Evolutionary conservation across 176 grass and related monocot species (phyloP).

Genomic region (Carex scoparia): DNA sequence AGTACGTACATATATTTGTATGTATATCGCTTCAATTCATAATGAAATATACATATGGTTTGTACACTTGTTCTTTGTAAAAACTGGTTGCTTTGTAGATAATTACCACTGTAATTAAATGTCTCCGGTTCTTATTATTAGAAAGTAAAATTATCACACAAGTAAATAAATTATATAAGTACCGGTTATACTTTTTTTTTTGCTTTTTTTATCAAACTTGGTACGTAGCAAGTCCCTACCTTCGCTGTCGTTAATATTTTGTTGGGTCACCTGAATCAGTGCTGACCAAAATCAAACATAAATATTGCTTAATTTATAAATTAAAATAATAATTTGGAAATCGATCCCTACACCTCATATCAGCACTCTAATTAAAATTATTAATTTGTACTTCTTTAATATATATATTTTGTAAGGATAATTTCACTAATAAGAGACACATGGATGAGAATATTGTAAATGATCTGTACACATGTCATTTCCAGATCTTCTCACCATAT

Average conservation of each 20-base stretch:
- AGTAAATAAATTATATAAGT: background rate
- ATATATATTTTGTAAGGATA: background rate
- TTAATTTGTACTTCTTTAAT: too few relatives aligned
- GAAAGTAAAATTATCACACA: background rate
- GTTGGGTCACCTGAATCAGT: slow-evolving; percentile 1
- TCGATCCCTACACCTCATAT: background rate
- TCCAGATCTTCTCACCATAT: background rate
- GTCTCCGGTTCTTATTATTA: background rate
- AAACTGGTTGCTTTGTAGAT: background rate
- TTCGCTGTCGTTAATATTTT: slow-evolving; percentile 1
- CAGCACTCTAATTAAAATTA: too few relatives aligned
- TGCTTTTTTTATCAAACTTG: background rate
- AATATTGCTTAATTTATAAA: background rate
- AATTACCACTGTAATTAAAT: background rate
- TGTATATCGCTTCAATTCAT: slow-evolving; percentile 36
- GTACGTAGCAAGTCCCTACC: background rate
- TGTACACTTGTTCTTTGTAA: slow-evolving; percentile 13
- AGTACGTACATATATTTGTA: slow-evolving; percentile 49
- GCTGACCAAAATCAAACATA: slow-evolving; percentile 9
- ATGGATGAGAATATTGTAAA: background rate
- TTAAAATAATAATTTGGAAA: background rate
- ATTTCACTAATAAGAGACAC: background rate
- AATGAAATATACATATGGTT: slow-evolving; percentile 18
- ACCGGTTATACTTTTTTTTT: background rate
- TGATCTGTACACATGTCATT: background rate